phyloP scores from a whole-genome alignment of 1,284 basidiomycete species.

The Cutaneotrichosporon sp. region DNA sequence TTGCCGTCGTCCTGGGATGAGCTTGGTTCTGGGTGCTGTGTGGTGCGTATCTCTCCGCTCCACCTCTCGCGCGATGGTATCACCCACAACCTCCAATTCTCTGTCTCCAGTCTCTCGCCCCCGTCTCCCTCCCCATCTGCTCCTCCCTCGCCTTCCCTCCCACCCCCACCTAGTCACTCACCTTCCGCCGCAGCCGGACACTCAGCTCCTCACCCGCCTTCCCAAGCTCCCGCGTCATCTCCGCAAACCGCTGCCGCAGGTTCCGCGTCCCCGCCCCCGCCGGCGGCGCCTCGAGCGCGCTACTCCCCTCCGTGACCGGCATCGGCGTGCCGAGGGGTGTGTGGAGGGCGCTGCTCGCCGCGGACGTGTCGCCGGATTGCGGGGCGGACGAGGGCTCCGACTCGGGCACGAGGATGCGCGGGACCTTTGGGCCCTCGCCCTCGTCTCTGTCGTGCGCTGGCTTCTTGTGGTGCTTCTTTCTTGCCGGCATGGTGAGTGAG shows the following conservation, averaged over 20 bases:
- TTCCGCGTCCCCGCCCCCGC: neutral
- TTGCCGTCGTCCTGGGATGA: constrained; percentile 17
- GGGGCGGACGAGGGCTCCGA: neutral
- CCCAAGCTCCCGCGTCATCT: constrained; percentile 23
- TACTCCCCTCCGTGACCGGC: neutral
- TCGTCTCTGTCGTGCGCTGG: neutral
- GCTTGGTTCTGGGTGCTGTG: too few species aligned
- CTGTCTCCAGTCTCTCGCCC: too few species aligned
- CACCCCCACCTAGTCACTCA: constrained; percentile 17
- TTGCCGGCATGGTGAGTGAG: neutral
- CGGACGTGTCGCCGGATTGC: neutral
- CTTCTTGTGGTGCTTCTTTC: neutral
- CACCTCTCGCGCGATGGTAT: too few species aligned
- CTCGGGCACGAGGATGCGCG: neutral
- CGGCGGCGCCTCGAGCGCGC: too few species aligned
- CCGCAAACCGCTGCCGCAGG: constrained; percentile 17
- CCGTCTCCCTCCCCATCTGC: too few species aligned
- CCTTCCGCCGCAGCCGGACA: constrained; percentile 42
- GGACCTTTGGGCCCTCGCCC: neutral
- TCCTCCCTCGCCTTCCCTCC: neutral
- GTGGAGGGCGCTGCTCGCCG: neutral
- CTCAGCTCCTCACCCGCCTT: constrained; percentile 39
- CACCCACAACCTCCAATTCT: too few species aligned
- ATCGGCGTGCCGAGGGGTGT: constrained; percentile 1
- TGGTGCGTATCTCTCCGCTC: too few species aligned